Conservation (phyloP, 108 stramenopile species). For the Pseudonitzschia multistriata region DNA sequence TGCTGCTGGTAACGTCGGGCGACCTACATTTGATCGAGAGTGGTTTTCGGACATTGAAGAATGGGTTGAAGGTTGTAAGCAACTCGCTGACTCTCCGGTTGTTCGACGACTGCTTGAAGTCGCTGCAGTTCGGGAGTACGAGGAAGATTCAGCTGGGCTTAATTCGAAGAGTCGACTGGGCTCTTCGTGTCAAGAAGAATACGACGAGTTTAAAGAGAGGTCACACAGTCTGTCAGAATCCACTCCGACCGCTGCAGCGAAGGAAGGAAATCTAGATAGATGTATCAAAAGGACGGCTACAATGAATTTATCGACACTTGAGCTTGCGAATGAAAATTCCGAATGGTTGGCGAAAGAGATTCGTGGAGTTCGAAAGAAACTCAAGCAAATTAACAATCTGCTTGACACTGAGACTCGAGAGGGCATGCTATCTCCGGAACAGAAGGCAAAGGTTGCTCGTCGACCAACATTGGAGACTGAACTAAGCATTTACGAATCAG, state of each 20-base stretch:
- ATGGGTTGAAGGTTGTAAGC: conserved; percentile 25
- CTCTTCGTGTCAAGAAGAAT: conserved; percentile 11
- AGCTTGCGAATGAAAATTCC: conserved; percentile 22
- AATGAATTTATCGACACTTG: conserved; percentile 39
- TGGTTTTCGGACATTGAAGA: conserved; percentile 32
- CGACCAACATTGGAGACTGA: conserved; percentile 40
- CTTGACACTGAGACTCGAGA: conserved; percentile 13
- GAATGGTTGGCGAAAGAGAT: conserved; percentile 41
- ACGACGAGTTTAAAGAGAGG: not conserved
- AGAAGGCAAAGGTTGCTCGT: conserved; percentile 52
- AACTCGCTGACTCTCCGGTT: conserved; percentile 9
- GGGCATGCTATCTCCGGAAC: conserved; percentile 27
- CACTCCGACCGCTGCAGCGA: not conserved
- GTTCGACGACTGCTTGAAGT: conserved; percentile 2
- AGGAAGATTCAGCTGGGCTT: not conserved
- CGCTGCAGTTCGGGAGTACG: conserved; percentile 9
- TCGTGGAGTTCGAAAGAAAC: conserved; percentile 45
- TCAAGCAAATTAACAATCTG: conserved; percentile 43
- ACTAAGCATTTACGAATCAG: conserved; percentile 35
- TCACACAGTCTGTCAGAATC: conserved; percentile 5
- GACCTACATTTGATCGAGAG: conserved; percentile 19
- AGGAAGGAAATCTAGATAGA: conserved; percentile 20
- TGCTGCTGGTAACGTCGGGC: conserved; percentile 23
- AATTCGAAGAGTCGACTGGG: not conserved
- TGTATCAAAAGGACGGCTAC: conserved; percentile 28